Percentiles rank a stretch among this genome's conserved stretches.
phyloP scores from a whole-genome alignment of 2,329 filamentous ascomycete genomes.

The Nigrospora sphaerica region DNA sequence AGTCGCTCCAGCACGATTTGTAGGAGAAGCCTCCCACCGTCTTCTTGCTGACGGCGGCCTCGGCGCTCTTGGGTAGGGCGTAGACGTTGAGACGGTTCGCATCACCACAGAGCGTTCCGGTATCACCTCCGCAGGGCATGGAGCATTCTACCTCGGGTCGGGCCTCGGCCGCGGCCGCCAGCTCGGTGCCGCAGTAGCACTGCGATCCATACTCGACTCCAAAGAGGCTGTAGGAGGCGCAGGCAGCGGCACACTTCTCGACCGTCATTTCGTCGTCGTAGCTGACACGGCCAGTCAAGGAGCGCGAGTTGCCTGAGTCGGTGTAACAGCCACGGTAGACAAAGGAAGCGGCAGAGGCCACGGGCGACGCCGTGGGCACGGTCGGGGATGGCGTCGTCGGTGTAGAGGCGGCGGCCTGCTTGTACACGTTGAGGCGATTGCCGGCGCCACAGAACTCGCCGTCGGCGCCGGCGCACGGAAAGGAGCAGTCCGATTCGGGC shows the following conservation, averaged over 20 bases:
- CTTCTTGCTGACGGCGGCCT: conserved; percentile 3
- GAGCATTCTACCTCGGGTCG: conserved; percentile 11
- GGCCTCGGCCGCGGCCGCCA: conserved; percentile 4
- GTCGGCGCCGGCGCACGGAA: conserved; percentile 13
- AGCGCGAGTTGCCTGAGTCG: conserved; percentile 5
- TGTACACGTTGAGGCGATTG: conserved; percentile 15
- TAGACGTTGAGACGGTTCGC: conserved; percentile 10
- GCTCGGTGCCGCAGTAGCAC: conserved; percentile 21
- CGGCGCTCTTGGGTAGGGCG: conserved; percentile 6
- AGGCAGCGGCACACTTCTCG: conserved; percentile 24
- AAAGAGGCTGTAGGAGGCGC: conserved; percentile 26
- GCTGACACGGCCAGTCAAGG: conserved; percentile 1
- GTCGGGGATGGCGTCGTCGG: too few relatives aligned
- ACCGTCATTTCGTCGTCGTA: conserved; percentile 26
- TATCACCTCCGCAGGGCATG: conserved; percentile 10
- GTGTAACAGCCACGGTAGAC: conserved; percentile 11
- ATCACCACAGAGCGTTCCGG: conserved; percentile 8
- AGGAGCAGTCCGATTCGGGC: conserved; percentile 13
- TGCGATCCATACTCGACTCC: conserved; percentile 26
- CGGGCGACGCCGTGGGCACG: too few relatives aligned
- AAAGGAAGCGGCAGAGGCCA: conserved; percentile 8
- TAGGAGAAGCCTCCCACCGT: conserved; percentile 6
- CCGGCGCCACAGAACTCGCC: conserved; percentile 15
- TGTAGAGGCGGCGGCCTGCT: neutral
- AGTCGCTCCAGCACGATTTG: conserved; percentile 3